A percentile compares a stretch with the other conserved stretches of the same genome.
Conservation (phyloP, 495 filamentous ascomycete species). For the Melanomma pulvis-pyrius region DNA sequence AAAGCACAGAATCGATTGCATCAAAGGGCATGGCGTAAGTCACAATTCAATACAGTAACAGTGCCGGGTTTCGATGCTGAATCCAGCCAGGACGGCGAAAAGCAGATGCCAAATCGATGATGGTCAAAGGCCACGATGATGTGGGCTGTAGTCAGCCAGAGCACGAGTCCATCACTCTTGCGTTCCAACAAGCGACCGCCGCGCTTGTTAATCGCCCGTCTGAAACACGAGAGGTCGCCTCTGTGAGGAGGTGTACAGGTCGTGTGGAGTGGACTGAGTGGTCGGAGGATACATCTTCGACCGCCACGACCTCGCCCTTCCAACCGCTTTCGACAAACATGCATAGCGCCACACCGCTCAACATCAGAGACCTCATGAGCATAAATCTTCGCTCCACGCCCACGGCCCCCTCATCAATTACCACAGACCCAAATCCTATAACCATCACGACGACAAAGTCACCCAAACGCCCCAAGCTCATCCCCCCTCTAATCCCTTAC, state of each 20-base stretch:
- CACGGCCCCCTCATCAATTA: too few species aligned
- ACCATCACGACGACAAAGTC: neutral
- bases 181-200: neutral
- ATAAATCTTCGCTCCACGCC: constrained; percentile 3
- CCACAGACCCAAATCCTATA: too few species aligned
- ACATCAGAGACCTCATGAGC: neutral
- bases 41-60: neutral
- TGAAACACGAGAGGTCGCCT: neutral
- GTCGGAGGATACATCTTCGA: neutral
- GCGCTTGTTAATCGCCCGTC: neutral
- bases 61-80: neutral
- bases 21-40: constrained; percentile 12
- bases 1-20: constrained; percentile 10
- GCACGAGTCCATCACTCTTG: neutral
- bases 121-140: neutral
- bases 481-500: neutral
- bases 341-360: neutral
- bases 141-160: neutral
- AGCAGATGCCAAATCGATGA: neutral
- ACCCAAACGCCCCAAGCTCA: too few species aligned
- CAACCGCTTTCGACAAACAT: neutral
- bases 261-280: too few species aligned
- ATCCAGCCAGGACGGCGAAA: neutral
- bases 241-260: too few species aligned
- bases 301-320: neutral